Conservation (phyloP, 164 flowering plant species). For the Tetracentron sinense region DNA sequence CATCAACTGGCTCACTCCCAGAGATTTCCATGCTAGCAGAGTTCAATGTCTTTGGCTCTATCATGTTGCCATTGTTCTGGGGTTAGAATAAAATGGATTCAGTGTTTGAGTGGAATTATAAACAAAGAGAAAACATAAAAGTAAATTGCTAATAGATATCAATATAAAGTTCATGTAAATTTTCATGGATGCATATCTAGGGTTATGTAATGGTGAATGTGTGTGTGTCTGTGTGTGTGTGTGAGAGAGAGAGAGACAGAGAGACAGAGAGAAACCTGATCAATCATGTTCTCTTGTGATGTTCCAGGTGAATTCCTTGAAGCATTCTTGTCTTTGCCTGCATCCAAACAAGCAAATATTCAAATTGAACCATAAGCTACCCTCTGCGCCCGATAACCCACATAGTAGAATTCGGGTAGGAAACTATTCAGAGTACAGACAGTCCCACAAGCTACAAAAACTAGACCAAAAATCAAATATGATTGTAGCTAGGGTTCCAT, state of each 20-base stretch:
- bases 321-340: slow-evolving; percentile 30
- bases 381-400: background rate
- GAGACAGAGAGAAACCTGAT: slow-evolving; percentile 34
- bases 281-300: slow-evolving; percentile 11
- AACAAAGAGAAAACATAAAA: background rate
- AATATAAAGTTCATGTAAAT: background rate
- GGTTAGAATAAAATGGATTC: background rate
- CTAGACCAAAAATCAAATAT: background rate
- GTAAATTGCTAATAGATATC: background rate
- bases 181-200: background rate
- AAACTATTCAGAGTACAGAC: background rate
- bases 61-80: slow-evolving; percentile 7
- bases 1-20: background rate
- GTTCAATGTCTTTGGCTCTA: slow-evolving; percentile 13
- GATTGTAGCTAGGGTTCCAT: background rate
- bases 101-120: background rate
- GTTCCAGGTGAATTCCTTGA: slow-evolving; percentile 7
- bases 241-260: slow-evolving; percentile 14
- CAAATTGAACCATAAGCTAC: slow-evolving; percentile 11
- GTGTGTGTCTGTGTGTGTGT: background rate
- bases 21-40: slow-evolving; percentile 5
- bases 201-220: background rate
- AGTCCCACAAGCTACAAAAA: background rate
- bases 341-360: slow-evolving; percentile 22
- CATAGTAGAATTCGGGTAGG: background rate